These are phyloP conservation scores for Pilaira anomala DNA, from an alignment of 192 early-diverging fungal genomes.

Conservation along the genomic window DNA sequence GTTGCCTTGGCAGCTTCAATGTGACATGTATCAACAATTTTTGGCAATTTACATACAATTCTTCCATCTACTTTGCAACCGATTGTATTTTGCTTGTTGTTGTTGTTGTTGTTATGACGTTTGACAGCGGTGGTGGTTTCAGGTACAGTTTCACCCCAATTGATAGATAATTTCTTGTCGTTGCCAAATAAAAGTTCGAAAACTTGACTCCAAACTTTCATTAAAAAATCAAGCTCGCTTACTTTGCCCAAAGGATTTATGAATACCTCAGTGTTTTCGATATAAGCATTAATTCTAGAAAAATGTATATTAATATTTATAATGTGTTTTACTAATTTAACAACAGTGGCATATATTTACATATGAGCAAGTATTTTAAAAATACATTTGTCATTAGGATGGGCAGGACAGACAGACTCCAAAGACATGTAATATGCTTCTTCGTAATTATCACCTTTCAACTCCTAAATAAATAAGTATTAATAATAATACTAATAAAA, in stretches of 20 bases:
- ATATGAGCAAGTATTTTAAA: neutral
- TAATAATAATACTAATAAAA: neutral
- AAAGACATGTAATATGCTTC: neutral
- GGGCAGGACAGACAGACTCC: neutral
- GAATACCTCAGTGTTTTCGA: neutral
- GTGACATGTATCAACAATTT: neutral
- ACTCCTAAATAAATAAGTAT: neutral
- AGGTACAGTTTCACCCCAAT: neutral
- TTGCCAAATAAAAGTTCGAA: neutral
- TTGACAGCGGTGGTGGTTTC: neutral
- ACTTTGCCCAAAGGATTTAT: neutral
- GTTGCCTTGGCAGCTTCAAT: neutral
- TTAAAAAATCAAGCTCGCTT: neutral
- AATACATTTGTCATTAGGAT: neutral
- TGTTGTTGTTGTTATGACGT: neutral
- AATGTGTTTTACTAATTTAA: neutral
- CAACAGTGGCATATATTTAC: neutral
- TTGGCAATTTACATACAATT: neutral
- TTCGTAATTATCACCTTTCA: neutral
- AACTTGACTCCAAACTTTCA: neutral
- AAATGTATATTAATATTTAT: neutral
- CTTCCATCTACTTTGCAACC: constrained; percentile 1
- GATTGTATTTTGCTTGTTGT: neutral
- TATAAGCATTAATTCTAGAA: constrained; percentile 3
- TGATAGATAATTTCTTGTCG: neutral